Evolutionary conservation across 768 basidiomycete genomes (phyloP).

Genomic region (Imleria badia): DNA sequence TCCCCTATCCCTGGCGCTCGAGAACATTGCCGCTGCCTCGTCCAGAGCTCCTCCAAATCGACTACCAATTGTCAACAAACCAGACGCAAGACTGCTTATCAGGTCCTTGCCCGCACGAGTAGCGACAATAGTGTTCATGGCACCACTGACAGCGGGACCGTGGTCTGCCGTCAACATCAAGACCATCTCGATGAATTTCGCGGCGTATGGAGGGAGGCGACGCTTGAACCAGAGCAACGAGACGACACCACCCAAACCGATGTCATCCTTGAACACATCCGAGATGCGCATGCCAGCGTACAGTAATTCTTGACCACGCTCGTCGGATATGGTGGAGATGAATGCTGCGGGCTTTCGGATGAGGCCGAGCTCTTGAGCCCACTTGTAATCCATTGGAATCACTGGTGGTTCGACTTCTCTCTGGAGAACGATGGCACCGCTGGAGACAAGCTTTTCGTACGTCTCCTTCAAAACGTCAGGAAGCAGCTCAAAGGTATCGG

Average conservation of each 20-base stretch:
- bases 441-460: constrained; percentile 76
- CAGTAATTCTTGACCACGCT: constrained; percentile 96
- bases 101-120: constrained; percentile 99
- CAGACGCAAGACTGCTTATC: constrained; percentile 93
- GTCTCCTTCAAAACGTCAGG: constrained; percentile 81
- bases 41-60: constrained; percentile 99
- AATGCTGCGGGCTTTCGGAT: constrained; percentile 99
- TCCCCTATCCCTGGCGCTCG: constrained; percentile 84
- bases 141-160: constrained; percentile 95
- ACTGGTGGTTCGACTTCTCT: constrained; percentile 86
- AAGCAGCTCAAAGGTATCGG: constrained; percentile 96
- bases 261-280: constrained; percentile 97
- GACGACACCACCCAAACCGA: constrained; percentile 96
- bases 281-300: constrained; percentile 99
- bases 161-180: constrained; percentile 99
- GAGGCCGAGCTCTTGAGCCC: constrained; percentile 97
- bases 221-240: constrained; percentile 98
- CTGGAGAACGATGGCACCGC: constrained; percentile 66
- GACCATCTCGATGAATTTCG: constrained; percentile 99
- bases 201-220: constrained; percentile 85
- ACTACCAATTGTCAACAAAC: constrained; percentile 96
- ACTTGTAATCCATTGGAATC: constrained; percentile 99
- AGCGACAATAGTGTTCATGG: constrained; percentile 99
- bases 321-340: constrained; percentile 99
- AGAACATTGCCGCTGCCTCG: constrained; percentile 96